Evolutionary conservation across 1,139 yeast genomes (phyloP), one percentile per base, ranked within the genome.

Genomic region (Pichia norvegensis): DNA sequence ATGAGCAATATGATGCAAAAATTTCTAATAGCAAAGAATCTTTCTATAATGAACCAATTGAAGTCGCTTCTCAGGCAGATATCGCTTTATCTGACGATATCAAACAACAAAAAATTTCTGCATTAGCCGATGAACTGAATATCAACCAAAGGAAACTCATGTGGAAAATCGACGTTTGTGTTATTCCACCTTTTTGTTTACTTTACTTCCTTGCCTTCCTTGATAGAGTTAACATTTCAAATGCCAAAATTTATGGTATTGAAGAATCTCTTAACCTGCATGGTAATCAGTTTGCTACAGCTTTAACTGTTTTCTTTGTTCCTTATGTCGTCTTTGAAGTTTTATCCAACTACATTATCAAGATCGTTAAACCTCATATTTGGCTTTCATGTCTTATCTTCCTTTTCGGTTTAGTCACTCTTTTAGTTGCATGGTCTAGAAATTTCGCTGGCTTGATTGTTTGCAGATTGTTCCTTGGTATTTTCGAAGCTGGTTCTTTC

Each of bases 161-260:
- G 78, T 66, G 75, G 69, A 82, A 80, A 55, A 69, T 80, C 36
- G 90, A 83, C 56, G 43, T 77, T 7, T 75, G 82, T 51, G 81
- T 82, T 40, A 77, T 82, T 33, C 86, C 87, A 4, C 81, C 87
- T 27, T 79, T 82, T 55, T 79, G 86, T 61, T 63, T 81, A 39
- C 69, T 83, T 38, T 82, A 83, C 57, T 76, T 83, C 57, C 69
- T 82, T 52, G 78, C 87, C 0, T 83, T 82, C 56, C 67, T 82
- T 59, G 90, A 82, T 60, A 69, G 88, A 60, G 87, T 81, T 46
- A 83, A 83, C 61, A 81, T 83, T 47, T 79, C 87, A 33, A 83
- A 84, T 59, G 92, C 92, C 22, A 77, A 77, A 51, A 72, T 81
- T 49, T 81, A 81, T 53, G 88, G 88, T 10, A 66, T 83, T 62